phyloP scores from a whole-genome alignment of 305 asterid species.

The Solanum aculeatissimum region DNA sequence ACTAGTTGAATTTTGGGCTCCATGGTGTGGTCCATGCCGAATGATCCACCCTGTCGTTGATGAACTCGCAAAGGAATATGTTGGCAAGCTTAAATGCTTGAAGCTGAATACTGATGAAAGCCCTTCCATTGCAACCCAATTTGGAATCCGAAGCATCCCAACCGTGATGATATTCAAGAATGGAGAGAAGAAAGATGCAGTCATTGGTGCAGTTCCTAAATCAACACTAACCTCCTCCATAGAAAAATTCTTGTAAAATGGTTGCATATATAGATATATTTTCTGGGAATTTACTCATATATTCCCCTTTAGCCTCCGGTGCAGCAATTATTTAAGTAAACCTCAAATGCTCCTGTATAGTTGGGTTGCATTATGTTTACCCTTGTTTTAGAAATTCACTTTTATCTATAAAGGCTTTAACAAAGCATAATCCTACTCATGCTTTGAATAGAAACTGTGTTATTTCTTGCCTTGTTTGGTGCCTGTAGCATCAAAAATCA shows the following conservation, averaged over 20 bases:
- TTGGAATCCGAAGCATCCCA: constrained; percentile 89
- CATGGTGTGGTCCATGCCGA: constrained; percentile 96
- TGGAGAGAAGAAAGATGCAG: constrained; percentile 81
- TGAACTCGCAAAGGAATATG: constrained; percentile 56
- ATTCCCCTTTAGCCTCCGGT: not conserved
- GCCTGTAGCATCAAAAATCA: not conserved
- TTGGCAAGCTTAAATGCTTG: constrained; percentile 68
- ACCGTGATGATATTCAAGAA: constrained; percentile 68
- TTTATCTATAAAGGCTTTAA: not conserved
- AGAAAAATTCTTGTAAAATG: constrained; percentile 60
- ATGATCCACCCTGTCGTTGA: constrained; percentile 79
- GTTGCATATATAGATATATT: not conserved
- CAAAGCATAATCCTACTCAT: not conserved
- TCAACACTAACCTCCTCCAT: constrained; percentile 52
- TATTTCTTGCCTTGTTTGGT: not conserved
- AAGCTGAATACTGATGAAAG: constrained; percentile 82
- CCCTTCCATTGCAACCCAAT: constrained; percentile 64
- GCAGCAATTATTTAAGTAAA: not conserved
- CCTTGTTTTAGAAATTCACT: not conserved
- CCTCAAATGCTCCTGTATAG: constrained; percentile 5
- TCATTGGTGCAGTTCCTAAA: constrained; percentile 90
- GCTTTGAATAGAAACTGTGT: not conserved
- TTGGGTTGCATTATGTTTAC: not conserved
- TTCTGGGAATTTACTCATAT: not conserved
- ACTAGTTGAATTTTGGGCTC: constrained; percentile 94